Conservation (phyloP, 352 stramenopile genomes). For the Globisporangium takayamanum region DNA sequence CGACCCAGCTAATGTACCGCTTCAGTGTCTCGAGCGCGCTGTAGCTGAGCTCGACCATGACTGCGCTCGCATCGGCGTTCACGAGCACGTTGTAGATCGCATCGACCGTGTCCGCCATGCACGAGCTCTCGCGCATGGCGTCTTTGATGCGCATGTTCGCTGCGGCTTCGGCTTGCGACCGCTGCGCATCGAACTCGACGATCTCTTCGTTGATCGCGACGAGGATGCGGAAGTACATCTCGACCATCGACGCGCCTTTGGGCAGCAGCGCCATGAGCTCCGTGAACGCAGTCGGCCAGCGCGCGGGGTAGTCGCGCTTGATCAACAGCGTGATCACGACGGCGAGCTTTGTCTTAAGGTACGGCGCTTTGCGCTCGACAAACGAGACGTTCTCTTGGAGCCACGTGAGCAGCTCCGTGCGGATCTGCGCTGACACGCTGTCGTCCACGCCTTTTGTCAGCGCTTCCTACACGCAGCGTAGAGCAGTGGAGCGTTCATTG, state of each 20-base stretch:
- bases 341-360: constrained; percentile 82
- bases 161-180: constrained; percentile 43
- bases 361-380: constrained; percentile 57
- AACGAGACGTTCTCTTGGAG: constrained; percentile 51
- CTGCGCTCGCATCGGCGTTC: constrained; percentile 59
- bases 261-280: constrained; percentile 77
- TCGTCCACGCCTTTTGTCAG: constrained; percentile 36
- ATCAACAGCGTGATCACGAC: constrained; percentile 81
- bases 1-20: constrained; percentile 84
- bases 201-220: constrained; percentile 89
- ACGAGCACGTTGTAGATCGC: constrained; percentile 79
- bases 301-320: constrained; percentile 85
- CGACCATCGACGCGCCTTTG: constrained; percentile 68
- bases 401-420: constrained; percentile 53
- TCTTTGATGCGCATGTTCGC: constrained; percentile 87
- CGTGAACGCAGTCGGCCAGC: constrained; percentile 80
- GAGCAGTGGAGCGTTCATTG: background rate
- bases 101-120: constrained; percentile 75
- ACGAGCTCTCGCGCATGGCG: constrained; percentile 72
- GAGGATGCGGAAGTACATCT: constrained; percentile 90
- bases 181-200: constrained; percentile 78
- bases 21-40: constrained; percentile 74
- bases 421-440: constrained; percentile 40
- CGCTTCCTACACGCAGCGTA: constrained; percentile 27
- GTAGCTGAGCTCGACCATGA: constrained; percentile 62